phyloP scores from a whole-genome alignment of 139 green algal species.

The Coelastrella sp. region DNA sequence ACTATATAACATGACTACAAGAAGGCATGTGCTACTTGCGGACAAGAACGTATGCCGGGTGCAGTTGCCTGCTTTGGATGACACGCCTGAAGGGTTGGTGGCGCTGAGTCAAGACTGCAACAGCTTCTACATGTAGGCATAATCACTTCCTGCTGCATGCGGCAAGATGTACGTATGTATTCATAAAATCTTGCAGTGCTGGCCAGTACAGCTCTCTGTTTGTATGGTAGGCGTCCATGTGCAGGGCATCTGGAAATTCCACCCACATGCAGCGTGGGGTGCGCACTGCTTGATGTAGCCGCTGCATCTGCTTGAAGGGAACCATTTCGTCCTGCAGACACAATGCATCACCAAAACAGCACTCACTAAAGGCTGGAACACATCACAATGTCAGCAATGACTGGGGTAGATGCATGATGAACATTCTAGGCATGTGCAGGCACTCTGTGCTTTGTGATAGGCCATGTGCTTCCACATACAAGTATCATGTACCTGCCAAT shows the following conservation, averaged over 20 bases:
- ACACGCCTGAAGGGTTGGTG: no score
- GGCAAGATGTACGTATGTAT: conserved; percentile 23
- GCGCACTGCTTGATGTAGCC: conserved; percentile 19
- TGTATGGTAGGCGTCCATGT: conserved; percentile 86
- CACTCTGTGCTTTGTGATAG: no score
- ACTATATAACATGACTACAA: no score
- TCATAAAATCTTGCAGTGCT: conserved; percentile 62
- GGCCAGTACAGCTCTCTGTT: conserved; percentile 77
- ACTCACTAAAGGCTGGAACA: not conserved
- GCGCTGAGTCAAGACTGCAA: no score
- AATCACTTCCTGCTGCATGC: conserved; percentile 1
- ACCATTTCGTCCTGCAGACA: conserved; percentile 38
- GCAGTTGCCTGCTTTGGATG: no score
- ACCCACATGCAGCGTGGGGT: conserved; percentile 29
- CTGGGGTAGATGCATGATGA: no score
- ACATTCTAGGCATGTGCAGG: no score
- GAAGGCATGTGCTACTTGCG: no score
- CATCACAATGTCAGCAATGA: no score
- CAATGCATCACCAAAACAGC: not conserved
- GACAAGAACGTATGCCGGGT: no score
- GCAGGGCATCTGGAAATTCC: conserved; percentile 64
- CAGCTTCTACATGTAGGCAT: not conserved
- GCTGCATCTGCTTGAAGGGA: conserved; percentile 43
- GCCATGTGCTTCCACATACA: no score
- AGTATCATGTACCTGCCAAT: no score